phyloP scores from a whole-genome alignment of 1,284 basidiomycete genomes.

The Malassezia dermatis region DNA sequence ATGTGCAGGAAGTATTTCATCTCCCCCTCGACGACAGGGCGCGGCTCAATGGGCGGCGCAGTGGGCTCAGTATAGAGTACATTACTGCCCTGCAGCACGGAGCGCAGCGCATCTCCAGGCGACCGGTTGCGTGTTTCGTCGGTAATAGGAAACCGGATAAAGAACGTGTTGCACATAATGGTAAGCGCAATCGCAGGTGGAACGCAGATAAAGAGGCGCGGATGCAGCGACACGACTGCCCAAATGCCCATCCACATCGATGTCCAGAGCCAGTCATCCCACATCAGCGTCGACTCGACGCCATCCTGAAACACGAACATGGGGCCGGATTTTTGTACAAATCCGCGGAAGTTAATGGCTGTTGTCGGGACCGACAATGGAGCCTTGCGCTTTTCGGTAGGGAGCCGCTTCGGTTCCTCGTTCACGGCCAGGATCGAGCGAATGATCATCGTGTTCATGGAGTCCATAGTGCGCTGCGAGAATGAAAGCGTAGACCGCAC shows the following conservation, averaged over 20 bases:
- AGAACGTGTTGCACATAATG: slow-evolving; percentile 25
- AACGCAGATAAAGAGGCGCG: slow-evolving; percentile 32
- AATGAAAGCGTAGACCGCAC: neutral
- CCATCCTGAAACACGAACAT: slow-evolving; percentile 46
- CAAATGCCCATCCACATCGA: slow-evolving; percentile 46
- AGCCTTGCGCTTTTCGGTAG: slow-evolving; percentile 38
- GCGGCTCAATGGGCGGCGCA: slow-evolving; percentile 30
- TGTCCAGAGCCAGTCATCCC: slow-evolving; percentile 45
- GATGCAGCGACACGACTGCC: slow-evolving; percentile 37
- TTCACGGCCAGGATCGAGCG: slow-evolving; percentile 34
- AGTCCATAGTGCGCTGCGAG: slow-evolving; percentile 26
- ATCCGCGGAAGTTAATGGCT: slow-evolving; percentile 43
- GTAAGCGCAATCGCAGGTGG: slow-evolving; percentile 35
- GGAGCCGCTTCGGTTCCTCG: slow-evolving; percentile 32
- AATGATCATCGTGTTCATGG: slow-evolving; percentile 29
- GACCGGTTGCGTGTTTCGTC: slow-evolving; percentile 19
- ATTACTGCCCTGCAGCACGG: slow-evolving; percentile 9
- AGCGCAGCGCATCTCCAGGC: slow-evolving; percentile 16
- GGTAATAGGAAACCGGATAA: slow-evolving; percentile 21
- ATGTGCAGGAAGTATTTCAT: slow-evolving; percentile 43
- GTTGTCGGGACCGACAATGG: slow-evolving; percentile 39
- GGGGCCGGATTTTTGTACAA: slow-evolving; percentile 44
- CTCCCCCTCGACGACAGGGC: slow-evolving; percentile 41
- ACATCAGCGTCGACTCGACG: slow-evolving; percentile 41
- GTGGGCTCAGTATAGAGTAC: slow-evolving; percentile 21